Evolutionary conservation across 1,284 basidiomycete species (phyloP).

Genomic region (Lentinula novae-zelandiae): DNA sequence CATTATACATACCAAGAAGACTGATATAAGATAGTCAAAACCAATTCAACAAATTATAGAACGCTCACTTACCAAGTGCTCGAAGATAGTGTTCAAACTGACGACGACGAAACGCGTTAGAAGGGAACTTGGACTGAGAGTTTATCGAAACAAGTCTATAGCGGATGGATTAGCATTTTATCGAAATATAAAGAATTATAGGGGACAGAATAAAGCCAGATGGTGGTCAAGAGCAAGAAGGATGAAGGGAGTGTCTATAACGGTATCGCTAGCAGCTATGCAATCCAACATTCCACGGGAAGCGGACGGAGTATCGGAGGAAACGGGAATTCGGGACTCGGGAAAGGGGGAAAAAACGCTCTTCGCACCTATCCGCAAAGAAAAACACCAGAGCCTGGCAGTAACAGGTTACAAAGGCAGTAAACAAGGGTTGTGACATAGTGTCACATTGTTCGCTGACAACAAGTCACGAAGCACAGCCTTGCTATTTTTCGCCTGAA

Average conservation of each 20-base stretch:
- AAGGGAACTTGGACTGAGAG: neutral
- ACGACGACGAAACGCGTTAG: neutral
- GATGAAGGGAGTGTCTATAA: neutral
- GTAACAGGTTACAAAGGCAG: neutral
- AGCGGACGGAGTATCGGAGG: slow-evolving; percentile 3
- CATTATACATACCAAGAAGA: neutral
- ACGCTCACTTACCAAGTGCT: neutral
- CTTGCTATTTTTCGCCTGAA: neutral
- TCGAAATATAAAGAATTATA: neutral
- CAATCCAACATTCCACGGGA: neutral
- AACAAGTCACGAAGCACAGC: neutral
- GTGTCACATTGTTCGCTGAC: neutral
- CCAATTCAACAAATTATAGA: neutral
- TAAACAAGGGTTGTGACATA: neutral
- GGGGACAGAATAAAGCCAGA: neutral
- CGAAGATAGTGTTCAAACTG: neutral
- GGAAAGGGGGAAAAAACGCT: slow-evolving; percentile 9
- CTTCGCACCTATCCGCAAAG: slow-evolving; percentile 8
- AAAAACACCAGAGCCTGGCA: slow-evolving; percentile 4
- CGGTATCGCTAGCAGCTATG: neutral
- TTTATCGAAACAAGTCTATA: neutral
- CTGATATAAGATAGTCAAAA: neutral
- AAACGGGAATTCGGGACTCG: slow-evolving; percentile 9
- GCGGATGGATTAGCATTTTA: neutral
- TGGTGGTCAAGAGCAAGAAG: neutral